A percentile compares a stretch with the other conserved stretches of the same genome.
phyloP scores from a whole-genome alignment of 768 basidiomycete genomes.

The Tremella fuciformis region DNA sequence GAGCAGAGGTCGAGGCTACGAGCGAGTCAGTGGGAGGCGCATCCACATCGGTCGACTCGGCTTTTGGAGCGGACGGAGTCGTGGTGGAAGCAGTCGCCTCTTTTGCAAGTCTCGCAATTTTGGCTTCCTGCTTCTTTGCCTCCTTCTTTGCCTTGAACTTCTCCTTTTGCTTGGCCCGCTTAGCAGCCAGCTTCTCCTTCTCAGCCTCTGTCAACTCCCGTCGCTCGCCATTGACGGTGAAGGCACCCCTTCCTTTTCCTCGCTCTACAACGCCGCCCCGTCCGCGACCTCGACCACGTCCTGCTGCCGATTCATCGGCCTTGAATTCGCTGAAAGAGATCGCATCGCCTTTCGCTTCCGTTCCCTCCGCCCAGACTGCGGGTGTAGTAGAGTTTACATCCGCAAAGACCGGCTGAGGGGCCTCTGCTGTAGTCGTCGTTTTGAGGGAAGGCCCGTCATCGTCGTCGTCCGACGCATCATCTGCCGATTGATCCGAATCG shows the following conservation, averaged over 20 bases:
- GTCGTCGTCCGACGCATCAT: conserved; percentile 15
- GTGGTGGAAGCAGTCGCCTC: background rate
- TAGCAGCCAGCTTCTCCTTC: conserved; percentile 21
- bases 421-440: background rate
- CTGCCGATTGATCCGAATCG: conserved; percentile 14
- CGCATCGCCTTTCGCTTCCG: conserved; percentile 10
- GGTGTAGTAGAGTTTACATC: conserved; percentile 20
- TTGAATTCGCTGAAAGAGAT: conserved; percentile 16
- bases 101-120: conserved; percentile 5
- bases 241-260: conserved; percentile 12
- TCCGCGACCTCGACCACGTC: background rate
- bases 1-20: conserved; percentile 20
- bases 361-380: conserved; percentile 17
- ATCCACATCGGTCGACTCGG: conserved; percentile 3
- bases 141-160: conserved; percentile 24
- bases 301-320: background rate
- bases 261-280: conserved; percentile 9
- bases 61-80: background rate
- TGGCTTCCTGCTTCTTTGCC: conserved; percentile 16
- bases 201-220: conserved; percentile 35
- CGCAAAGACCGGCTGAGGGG: conserved; percentile 12
- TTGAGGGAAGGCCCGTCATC: background rate
- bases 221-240: conserved; percentile 7
- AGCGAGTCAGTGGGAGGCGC: conserved; percentile 3
- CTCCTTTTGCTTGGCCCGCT: conserved; percentile 28